A percentile compares a stretch with the other conserved stretches of the same genome.
These are phyloP conservation scores for Candida morakotiae DNA, from an alignment of 805 yeast genomes.

Conservation along the genomic window DNA sequence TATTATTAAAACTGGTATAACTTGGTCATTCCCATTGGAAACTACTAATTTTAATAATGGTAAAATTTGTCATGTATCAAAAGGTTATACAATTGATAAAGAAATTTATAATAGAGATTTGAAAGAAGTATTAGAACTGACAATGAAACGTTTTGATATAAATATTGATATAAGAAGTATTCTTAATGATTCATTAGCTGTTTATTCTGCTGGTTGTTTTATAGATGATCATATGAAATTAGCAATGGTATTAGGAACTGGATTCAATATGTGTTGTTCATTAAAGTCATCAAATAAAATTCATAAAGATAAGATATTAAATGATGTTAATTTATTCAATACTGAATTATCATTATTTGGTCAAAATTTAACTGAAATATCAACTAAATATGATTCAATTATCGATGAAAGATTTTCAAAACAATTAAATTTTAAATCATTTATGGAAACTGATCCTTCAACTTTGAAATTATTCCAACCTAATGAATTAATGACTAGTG, in stretches of 20 bases:
- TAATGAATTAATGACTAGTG: conserved; percentile 50
- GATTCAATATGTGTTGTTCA: conserved; percentile 53
- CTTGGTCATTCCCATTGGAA: conserved; percentile 56
- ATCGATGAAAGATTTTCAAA: conserved; percentile 25
- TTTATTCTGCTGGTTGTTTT: conserved; percentile 50
- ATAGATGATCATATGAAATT: conserved; percentile 32
- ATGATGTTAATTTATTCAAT: conserved; percentile 32
- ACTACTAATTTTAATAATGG: conserved; percentile 41
- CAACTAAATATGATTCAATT: conserved; percentile 37
- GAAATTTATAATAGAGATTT: conserved; percentile 42
- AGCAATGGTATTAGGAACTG: conserved; percentile 68
- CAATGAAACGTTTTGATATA: conserved; percentile 22
- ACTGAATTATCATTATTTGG: conserved; percentile 59
- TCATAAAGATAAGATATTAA: conserved; percentile 11
- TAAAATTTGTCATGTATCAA: conserved; percentile 50
- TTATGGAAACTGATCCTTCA: conserved; percentile 22
- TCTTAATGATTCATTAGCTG: conserved; percentile 66
- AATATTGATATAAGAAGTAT: conserved; percentile 40
- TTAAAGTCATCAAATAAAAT: conserved; percentile 16
- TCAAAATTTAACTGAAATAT: conserved; percentile 21
- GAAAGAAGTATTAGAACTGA: conserved; percentile 34
- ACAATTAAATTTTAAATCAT: conserved; percentile 16
- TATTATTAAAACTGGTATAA: conserved; percentile 40
- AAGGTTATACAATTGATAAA: conserved; percentile 49
- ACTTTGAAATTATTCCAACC: conserved; percentile 46